A percentile compares a stretch with the other conserved stretches of the same genome.
Evolutionary conservation across 345 rosid species (phyloP).

Genomic region (Rubroshorea leprosula): DNA sequence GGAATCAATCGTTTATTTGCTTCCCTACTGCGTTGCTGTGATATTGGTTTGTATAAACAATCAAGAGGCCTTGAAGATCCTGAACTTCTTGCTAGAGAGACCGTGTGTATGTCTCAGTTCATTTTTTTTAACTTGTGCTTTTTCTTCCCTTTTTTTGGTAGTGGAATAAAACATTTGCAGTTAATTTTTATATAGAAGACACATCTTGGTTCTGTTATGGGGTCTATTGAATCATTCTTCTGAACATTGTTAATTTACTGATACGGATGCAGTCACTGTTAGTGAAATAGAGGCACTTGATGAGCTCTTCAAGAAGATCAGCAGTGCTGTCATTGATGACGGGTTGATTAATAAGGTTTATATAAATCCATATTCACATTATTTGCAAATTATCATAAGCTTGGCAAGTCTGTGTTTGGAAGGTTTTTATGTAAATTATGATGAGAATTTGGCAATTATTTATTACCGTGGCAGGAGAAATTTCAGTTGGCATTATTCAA

Average conservation of each 20-base stretch:
- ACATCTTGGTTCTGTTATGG: too few species aligned
- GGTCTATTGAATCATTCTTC: slow-evolving; percentile 10
- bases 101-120: too few species aligned
- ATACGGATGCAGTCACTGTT: too few species aligned
- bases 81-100: slow-evolving; percentile 90
- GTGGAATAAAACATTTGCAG: too few species aligned
- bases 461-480: slow-evolving; percentile 60
- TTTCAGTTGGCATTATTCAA: slow-evolving; percentile 94
- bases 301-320: slow-evolving; percentile 96
- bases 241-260: slow-evolving; percentile 19
- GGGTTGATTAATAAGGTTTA: slow-evolving; percentile 91
- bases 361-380: too few species aligned
- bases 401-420: too few species aligned
- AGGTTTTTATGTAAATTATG: too few species aligned
- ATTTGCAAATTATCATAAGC: too few species aligned
- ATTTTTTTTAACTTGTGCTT: too few species aligned
- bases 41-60: slow-evolving; percentile 66
- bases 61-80: slow-evolving; percentile 88
- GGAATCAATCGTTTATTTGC: slow-evolving; percentile 54
- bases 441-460: neutral
- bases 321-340: slow-evolving; percentile 97
- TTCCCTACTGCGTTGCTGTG: slow-evolving; percentile 70
- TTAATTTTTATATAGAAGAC: too few species aligned
- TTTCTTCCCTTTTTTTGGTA: too few species aligned
- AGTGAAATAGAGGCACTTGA: slow-evolving; percentile 98